phyloP scores from a whole-genome alignment of 1,284 basidiomycete genomes.

The Megacollybia platyphylla region DNA sequence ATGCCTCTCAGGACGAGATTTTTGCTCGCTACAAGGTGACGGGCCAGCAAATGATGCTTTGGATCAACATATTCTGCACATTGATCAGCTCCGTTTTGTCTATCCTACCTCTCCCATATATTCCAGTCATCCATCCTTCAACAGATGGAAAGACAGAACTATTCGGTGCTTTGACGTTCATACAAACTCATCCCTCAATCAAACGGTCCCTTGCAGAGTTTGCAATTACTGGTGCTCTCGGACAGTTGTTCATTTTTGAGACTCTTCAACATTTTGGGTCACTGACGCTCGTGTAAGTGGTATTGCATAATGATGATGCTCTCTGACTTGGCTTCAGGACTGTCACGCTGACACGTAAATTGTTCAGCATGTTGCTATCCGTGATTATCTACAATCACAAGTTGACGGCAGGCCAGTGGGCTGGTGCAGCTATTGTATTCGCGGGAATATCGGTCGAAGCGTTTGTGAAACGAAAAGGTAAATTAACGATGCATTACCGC shows the following conservation, averaged over 20 bases:
- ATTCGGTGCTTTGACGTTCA: conserved; percentile 59
- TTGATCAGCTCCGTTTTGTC: conserved; percentile 54
- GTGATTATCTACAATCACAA: conserved; percentile 89
- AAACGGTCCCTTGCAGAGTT: conserved; percentile 74
- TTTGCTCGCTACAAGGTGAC: conserved; percentile 70
- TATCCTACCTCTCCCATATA: conserved; percentile 58
- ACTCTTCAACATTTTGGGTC: conserved; percentile 94
- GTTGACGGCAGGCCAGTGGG: conserved; percentile 81
- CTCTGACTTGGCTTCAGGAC: conserved; percentile 36
- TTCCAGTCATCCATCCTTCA: conserved; percentile 63
- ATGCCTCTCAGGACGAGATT: conserved; percentile 98
- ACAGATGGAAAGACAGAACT: conserved; percentile 54
- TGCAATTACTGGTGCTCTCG: conserved; percentile 83
- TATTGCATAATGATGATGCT: conserved; percentile 2
- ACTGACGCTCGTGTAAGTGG: conserved; percentile 77
- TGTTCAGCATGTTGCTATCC: conserved; percentile 96
- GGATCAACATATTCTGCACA: conserved; percentile 84
- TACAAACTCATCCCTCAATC: conserved; percentile 72
- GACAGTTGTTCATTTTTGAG: conserved; percentile 97
- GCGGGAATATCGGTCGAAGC: conserved; percentile 91
- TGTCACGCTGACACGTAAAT: conserved; percentile 92
- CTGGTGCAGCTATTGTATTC: conserved; percentile 85
- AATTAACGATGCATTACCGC: conserved; percentile 7
- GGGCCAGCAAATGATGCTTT: conserved; percentile 99
- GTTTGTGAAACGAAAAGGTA: conserved; percentile 75